Evolutionary conservation across 2,329 filamentous ascomycete genomes (phyloP), one percentile per base, ranked within the genome.

Genomic region (Helicocarpus griseus): DNA sequence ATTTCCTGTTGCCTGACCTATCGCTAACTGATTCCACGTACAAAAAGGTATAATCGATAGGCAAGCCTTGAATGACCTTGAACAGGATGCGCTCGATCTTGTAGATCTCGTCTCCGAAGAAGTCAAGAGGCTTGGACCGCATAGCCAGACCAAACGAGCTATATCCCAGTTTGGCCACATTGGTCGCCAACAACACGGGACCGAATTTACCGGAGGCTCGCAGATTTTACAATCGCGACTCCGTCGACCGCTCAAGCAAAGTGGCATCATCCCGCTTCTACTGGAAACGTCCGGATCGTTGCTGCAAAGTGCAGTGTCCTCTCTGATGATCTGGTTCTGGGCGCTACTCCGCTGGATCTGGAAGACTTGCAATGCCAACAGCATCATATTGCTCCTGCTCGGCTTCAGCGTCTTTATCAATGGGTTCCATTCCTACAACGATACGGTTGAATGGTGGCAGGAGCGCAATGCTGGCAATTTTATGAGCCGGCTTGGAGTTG

Each of bases 391-490:
- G 28, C 62, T 76, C 2, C 65, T 91, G 13, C 74, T 97, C 17
- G 73, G 76, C 0, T 60, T 85, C 28, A 96, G 89, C 62, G 68
- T 82, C 11, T 62, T 88, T 9, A 77, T 82, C 46, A 97, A 97
- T 62, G 69, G 85, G 21, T 77, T 89, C 58, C 81, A 90, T 62
- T 83, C 86, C 0, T 87, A 85, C 11, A 81, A 83, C 56, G 83
- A 88, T 63, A 80, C 80, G 5, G 81, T 83, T 60, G 75, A 79
- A 1, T 97, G 89, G 89, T 95, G 87, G 86, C 77, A 80, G 43
- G 91, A 97, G 70, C 81, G 89, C 52, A 84, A 81, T 54, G 89
- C 90, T 1, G 79, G 78, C 14, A 83, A 77, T 38, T 95, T 91
- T 66, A 93, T 98, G 89, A 74, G 75, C 31, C 77, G 83, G 11